Base-by-base conservation (phyloP, 441 rosid genomes). In the Jatropha multifida region DNA sequence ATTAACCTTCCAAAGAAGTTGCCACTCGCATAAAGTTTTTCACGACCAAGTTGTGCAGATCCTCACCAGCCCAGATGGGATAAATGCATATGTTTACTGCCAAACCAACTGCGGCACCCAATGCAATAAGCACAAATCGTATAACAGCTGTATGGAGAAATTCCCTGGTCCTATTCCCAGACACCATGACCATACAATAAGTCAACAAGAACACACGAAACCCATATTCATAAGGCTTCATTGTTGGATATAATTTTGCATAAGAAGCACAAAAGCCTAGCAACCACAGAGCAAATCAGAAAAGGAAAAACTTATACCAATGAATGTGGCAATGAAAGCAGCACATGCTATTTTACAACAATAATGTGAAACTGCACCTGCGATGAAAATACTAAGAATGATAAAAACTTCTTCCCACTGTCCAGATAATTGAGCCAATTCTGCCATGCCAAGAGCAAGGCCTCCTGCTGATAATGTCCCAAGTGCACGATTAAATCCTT, bases 391-490 rank as follows among this genome's bases (percentile, higher is more conserved):
- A 77, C 99, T 87, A 61, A 92, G 61, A 37, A 95, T 74, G 54
- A 93, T 89, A 60, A 90, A 49, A 68, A 68, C 78, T 83, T 93
- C 96, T 77, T 92, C 92, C 66, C 81, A 92, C 0, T 81, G 71
- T 71, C 99, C 98, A 2, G 90, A 78, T 74, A 65, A 65, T 5
- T 82, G 59, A 27, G 91, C 82, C 79, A 95, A 73, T 80, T 90
- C 91, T 20, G 99, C 97, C 64, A 90, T 83, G 17, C 90, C 98
- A 27, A 95, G 88, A 77, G 98, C 92, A 66, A 95, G 89, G 51
- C 88, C 89, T 75, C 95, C 99, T 7, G 99, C 99, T 38, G 93
- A 92, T 9, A 95, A 74, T 51, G 99, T 95, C 41, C 99, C 99
- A 40, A 95, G 38, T 3, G 90, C 98, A 48, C 99, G 88, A 79